Evolutionary conservation across 2,329 filamentous ascomycete species (phyloP).

Genomic region (Pseudogymnoascus sp.): DNA sequence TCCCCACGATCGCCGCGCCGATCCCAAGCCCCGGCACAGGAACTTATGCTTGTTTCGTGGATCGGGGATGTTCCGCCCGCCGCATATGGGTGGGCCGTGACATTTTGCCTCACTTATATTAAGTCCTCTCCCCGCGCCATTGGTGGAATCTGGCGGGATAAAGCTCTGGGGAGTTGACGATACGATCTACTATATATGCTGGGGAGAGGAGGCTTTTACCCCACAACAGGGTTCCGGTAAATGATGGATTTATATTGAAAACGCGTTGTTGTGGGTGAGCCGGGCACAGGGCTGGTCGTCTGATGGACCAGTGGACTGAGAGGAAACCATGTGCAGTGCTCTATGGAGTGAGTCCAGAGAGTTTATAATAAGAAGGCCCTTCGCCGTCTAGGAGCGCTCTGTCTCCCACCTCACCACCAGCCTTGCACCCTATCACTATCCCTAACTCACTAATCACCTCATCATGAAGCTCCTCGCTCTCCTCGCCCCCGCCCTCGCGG

Average conservation of each 20-base stretch:
- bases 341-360: neutral
- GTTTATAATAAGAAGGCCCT: neutral
- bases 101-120: neutral
- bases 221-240: neutral
- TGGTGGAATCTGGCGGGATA: neutral
- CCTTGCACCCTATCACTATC: neutral
- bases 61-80: neutral
- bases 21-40: neutral
- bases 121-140: neutral
- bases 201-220: neutral
- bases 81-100: neutral
- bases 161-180: neutral
- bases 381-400: neutral
- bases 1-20: neutral
- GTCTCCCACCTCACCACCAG: neutral
- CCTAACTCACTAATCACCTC: neutral
- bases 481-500: neutral
- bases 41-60: conserved; percentile 1
- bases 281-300: neutral
- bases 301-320: neutral
- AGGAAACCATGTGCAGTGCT: neutral
- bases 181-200: neutral
- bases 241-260: neutral
- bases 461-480: neutral
- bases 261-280: neutral